Base-by-base conservation (phyloP, 2,329 filamentous ascomycete genomes). In the Calonectria hongkongensis region DNA sequence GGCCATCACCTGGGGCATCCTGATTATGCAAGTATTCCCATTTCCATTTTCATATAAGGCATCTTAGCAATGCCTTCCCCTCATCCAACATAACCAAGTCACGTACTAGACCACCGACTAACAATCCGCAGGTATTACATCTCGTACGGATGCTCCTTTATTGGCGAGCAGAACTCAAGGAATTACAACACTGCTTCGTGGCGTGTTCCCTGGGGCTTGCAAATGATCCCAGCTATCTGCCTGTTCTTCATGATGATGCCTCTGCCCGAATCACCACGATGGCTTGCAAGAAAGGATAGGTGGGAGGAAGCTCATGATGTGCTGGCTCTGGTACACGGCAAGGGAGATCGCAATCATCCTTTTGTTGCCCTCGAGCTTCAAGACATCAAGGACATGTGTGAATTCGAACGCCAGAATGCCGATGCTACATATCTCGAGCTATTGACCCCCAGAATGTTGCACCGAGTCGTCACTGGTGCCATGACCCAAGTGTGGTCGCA, bases 341-440 rank as follows among this genome's bases (percentile, higher is more conserved):
- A 92, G 67, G 93, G 94, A 2, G 89, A 95, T 74, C 84, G 86
- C 1, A 87, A 91, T 78, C 89, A 89, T 48, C 89, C 91, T 0
- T 93, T 94, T 75, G 94, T 96, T 12, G 48, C 84, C 84, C 12
- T 88, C 86, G 94, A 97, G 81, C 85, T 94, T 81, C 85, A 91
- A 25, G 94, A 96, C 75, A 96, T 97, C 81, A 89, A 91, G 75
- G 90, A 93, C 47, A 92, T 92, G 82, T 90, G 93, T 78, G 92
- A 94, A 64, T 94, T 96, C 74, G 94, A 97, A 83, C 89, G 91
- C 21, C 85, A 88, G 30, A 93, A 94, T 80, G 86, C 91, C 16
- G 89, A 95, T 75, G 92, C 94, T 25, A 91, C 90, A 10, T 95
- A 94, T 81, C 76, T 92, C 2, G 94, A 96, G 80, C 88, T 97